Evolutionary conservation across 1,284 basidiomycete species (phyloP).

Genomic region (Cutaneotrichosporon sp.): DNA sequence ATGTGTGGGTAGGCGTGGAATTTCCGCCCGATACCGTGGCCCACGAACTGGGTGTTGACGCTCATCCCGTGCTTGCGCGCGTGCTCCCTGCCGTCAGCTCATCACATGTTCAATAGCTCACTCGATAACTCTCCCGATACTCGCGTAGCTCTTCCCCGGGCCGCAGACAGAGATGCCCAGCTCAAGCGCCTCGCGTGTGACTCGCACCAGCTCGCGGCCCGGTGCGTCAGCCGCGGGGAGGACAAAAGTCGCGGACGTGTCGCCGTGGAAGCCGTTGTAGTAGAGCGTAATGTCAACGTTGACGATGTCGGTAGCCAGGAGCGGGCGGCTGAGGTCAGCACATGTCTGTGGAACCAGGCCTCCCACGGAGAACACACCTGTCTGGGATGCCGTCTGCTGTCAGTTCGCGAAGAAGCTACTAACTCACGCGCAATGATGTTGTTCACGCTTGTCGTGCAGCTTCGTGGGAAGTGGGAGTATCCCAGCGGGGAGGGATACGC

Average conservation of each 20-base stretch:
- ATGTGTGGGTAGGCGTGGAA: slow-evolving; percentile 89
- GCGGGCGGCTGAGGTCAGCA: slow-evolving; percentile 62
- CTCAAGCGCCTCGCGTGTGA: slow-evolving; percentile 68
- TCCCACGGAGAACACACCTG: slow-evolving; percentile 59
- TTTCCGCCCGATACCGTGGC: slow-evolving; percentile 78
- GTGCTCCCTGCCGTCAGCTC: slow-evolving; percentile 41
- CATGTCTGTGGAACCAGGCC: too few relatives aligned
- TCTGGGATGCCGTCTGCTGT: slow-evolving; percentile 77
- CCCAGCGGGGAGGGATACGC: slow-evolving; percentile 87
- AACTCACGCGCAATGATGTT: slow-evolving; percentile 60
- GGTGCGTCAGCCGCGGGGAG: slow-evolving; percentile 72
- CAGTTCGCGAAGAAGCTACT: slow-evolving; percentile 5
- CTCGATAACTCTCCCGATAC: slow-evolving; percentile 77
- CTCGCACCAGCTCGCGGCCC: slow-evolving; percentile 64
- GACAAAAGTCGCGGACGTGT: slow-evolving; percentile 77
- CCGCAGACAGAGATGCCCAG: slow-evolving; percentile 74
- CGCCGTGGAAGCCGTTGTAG: slow-evolving; percentile 77
- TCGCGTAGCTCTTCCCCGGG: slow-evolving; percentile 70
- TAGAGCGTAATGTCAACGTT: slow-evolving; percentile 84
- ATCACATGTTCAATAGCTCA: slow-evolving; percentile 42
- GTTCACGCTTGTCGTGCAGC: slow-evolving; percentile 81
- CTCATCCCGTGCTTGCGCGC: slow-evolving; percentile 58
- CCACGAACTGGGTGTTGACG: slow-evolving; percentile 66
- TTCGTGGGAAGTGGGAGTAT: slow-evolving; percentile 79
- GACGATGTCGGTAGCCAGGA: slow-evolving; percentile 77